Evolutionary conservation across 2,329 filamentous ascomycete species (phyloP).

Genomic region (Gnomoniopsis sp.): DNA sequence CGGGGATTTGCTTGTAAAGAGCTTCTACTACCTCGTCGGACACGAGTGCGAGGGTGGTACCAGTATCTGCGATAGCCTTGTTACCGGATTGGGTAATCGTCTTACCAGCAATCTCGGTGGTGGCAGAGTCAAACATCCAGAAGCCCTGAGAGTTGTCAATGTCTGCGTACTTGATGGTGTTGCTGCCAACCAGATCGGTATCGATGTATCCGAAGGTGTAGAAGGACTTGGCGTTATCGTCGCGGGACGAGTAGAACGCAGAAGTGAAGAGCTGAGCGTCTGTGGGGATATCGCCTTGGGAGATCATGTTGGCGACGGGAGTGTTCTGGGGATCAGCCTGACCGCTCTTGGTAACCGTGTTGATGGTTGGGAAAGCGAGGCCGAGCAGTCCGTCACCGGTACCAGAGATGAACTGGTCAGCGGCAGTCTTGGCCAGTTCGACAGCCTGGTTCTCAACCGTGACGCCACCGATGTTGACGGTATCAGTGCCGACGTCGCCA

Average conservation of each 20-base stretch:
- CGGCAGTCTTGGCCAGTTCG: slow-evolving; percentile 60
- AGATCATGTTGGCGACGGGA: slow-evolving; percentile 67
- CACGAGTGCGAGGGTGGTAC: slow-evolving; percentile 65
- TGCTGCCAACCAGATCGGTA: slow-evolving; percentile 52
- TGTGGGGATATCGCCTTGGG: slow-evolving; percentile 41
- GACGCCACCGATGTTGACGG: slow-evolving; percentile 59
- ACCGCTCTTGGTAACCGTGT: slow-evolving; percentile 47
- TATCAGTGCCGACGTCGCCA: slow-evolving; percentile 62
- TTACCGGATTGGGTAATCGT: slow-evolving; percentile 50
- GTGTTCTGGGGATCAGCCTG: slow-evolving; percentile 52
- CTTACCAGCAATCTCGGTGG: slow-evolving; percentile 55
- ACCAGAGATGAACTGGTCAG: slow-evolving; percentile 52
- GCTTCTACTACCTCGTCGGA: slow-evolving; percentile 58
- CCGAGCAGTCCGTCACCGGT: slow-evolving; percentile 64
- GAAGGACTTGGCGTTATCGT: slow-evolving; percentile 51
- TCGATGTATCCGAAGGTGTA: slow-evolving; percentile 75
- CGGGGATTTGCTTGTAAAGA: slow-evolving; percentile 63
- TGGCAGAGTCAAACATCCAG: slow-evolving; percentile 62
- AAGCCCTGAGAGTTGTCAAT: slow-evolving; percentile 64
- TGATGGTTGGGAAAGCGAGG: slow-evolving; percentile 62
- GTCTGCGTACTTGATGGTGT: slow-evolving; percentile 56
- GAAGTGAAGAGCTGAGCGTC: slow-evolving; percentile 59
- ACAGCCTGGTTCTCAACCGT: slow-evolving; percentile 59
- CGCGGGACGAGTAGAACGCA: slow-evolving; percentile 56
- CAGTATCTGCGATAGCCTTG: slow-evolving; percentile 68